A percentile compares a stretch with the other conserved stretches of the same genome.
phyloP scores from a whole-genome alignment of 2,329 filamentous ascomycete genomes.

The Thielaviopsis populi region DNA sequence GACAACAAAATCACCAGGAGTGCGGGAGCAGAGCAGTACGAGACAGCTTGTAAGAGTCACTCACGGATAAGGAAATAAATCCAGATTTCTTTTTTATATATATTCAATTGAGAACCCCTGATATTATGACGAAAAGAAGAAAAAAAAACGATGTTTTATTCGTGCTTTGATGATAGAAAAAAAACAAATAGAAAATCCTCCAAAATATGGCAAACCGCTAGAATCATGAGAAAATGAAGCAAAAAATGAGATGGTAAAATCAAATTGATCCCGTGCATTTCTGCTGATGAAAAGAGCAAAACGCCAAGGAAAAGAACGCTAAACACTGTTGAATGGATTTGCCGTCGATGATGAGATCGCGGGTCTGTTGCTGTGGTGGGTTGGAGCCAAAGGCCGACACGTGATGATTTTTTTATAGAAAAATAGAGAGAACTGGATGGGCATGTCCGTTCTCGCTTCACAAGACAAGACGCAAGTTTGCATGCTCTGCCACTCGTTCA shows the following conservation, averaged over 20 bases:
- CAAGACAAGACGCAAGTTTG: neutral
- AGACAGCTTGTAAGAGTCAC: too few species aligned
- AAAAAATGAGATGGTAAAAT: neutral
- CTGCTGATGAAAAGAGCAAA: neutral
- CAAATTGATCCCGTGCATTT: neutral
- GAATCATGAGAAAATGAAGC: neutral
- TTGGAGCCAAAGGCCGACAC: neutral
- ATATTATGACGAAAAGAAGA: too few species aligned
- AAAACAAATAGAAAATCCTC: neutral
- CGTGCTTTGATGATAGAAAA: neutral
- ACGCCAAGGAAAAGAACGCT: neutral
- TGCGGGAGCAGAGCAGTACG: too few species aligned
- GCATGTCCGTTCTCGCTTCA: slow-evolving; percentile 10
- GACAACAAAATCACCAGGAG: too few species aligned
- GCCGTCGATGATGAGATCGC: neutral
- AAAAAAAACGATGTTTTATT: neutral
- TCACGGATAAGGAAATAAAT: too few species aligned
- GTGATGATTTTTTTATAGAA: neutral
- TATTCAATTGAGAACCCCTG: too few species aligned
- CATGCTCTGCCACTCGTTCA: neutral
- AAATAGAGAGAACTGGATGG: slow-evolving; percentile 8
- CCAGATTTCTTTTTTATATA: too few species aligned
- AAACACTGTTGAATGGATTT: neutral
- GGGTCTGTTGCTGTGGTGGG: neutral
- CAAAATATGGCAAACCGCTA: neutral